phyloP scores from a whole-genome alignment of 1,139 yeast genomes.

The Groenewaldozyma sp. region DNA sequence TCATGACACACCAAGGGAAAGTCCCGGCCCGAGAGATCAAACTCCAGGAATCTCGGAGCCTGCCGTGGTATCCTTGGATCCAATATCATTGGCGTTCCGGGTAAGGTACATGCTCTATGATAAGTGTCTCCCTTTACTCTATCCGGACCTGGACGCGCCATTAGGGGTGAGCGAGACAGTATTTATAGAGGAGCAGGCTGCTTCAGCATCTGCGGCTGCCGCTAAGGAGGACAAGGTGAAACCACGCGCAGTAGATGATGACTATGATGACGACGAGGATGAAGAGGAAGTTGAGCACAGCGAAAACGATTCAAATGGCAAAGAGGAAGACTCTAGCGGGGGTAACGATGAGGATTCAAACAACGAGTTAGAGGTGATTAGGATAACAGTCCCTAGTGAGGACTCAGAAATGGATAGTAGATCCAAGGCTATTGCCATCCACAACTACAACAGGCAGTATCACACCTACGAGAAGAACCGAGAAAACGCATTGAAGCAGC shows the following conservation, averaged over 20 bases:
- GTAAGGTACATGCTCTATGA: conserved; percentile 36
- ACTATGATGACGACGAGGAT: conserved; percentile 23
- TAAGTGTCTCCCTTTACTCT: conserved; percentile 25
- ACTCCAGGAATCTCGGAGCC: conserved; percentile 6
- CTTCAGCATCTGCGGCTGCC: no score
- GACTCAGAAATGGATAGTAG: conserved; percentile 9
- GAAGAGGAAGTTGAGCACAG: conserved; percentile 18
- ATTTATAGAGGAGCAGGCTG: conserved; percentile 27
- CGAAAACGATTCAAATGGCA: conserved; percentile 5
- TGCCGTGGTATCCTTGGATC: conserved; percentile 22
- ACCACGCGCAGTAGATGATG: conserved; percentile 21
- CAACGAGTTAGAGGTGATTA: conserved; percentile 1
- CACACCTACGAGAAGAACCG: conserved; percentile 79
- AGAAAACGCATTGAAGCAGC: conserved; percentile 66
- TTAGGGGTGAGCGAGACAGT: conserved; percentile 23
- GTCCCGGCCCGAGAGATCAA: conserved; percentile 5
- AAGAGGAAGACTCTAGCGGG: conserved; percentile 7
- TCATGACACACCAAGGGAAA: conserved; percentile 8
- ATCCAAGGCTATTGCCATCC: conserved; percentile 16
- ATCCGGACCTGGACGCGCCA: conserved; percentile 20
- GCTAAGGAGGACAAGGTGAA: conserved; percentile 10
- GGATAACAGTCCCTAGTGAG: conserved; percentile 6
- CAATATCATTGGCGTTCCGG: conserved; percentile 30
- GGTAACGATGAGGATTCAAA: conserved; percentile 6
- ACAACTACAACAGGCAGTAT: conserved; percentile 43